These are phyloP conservation scores for Metroxylon sagu DNA, from an alignment of 176 grass and related monocot species.

Conservation along the genomic window DNA sequence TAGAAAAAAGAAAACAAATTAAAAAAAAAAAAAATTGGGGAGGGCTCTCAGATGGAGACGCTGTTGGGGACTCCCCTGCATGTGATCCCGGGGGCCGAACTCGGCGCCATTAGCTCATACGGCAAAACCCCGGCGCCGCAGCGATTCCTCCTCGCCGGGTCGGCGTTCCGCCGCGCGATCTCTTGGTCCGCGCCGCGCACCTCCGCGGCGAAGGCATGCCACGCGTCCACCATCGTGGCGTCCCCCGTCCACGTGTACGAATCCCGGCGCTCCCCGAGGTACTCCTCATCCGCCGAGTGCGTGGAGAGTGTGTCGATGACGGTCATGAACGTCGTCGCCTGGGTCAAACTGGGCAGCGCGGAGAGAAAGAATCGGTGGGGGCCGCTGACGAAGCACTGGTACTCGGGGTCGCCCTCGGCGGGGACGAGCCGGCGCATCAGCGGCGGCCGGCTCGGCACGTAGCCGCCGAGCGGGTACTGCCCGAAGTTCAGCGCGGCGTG, in stretches of 20 bases:
- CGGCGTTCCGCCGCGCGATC: constrained; percentile 56
- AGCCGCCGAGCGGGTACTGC: constrained; percentile 90
- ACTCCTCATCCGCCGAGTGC: constrained; percentile 88
- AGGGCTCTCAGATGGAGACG: constrained; percentile 28
- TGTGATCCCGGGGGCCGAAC: constrained; percentile 69
- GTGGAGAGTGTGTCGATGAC: constrained; percentile 98
- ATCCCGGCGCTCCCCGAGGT: constrained; percentile 66
- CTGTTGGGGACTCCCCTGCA: constrained; percentile 89
- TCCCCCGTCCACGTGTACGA: constrained; percentile 70
- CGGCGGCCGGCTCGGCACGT: constrained; percentile 87
- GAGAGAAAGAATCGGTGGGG: constrained; percentile 83
- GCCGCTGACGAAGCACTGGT: constrained; percentile 46
- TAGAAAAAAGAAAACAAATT: too few species aligned
- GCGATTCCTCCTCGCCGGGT: constrained; percentile 45
- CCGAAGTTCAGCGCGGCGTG: constrained; percentile 97
- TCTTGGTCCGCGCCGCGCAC: constrained; percentile 57
- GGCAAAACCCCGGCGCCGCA: constrained; percentile 84
- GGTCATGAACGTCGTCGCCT: constrained; percentile 93
- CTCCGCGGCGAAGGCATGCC: constrained; percentile 44
- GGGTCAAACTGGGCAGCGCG: constrained; percentile 74
- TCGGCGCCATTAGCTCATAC: constrained; percentile 84
- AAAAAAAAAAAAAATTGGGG: too few species aligned
- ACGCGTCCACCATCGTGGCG: constrained; percentile 34
- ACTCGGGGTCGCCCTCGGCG: constrained; percentile 66
- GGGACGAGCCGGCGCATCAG: constrained; percentile 90